These are phyloP conservation scores for Tagetes patula DNA, from an alignment of 129 eudicot species.

Conservation along the genomic window DNA sequence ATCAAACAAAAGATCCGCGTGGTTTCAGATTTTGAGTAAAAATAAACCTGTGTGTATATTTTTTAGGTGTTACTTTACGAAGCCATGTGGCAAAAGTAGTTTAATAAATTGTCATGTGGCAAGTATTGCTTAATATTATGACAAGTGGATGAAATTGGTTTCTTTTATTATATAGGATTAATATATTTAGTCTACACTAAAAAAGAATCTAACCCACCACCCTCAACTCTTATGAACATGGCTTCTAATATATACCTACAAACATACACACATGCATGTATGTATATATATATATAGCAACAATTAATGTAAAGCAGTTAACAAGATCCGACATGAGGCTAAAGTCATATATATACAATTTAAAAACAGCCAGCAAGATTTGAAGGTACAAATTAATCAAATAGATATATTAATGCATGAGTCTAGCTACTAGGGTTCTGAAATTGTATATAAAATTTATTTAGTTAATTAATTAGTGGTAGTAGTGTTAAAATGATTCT, in stretches of 20 bases:
- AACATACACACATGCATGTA: slow-evolving; percentile 4
- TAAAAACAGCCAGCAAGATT: slow-evolving; percentile 33
- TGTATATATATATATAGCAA: slow-evolving; percentile 31
- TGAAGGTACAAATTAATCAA: slow-evolving; percentile 6
- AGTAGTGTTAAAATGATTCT: slow-evolving; percentile 54
- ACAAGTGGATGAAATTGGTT: too few relatives aligned
- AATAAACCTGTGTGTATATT: too few relatives aligned
- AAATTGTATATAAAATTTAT: slow-evolving; percentile 30
- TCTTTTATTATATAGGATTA: too few relatives aligned
- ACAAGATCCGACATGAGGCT: slow-evolving; percentile 81
- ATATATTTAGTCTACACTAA: slow-evolving; percentile 18
- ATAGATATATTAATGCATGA: background rate
- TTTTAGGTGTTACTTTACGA: too few relatives aligned
- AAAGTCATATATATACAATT: slow-evolving; percentile 48
- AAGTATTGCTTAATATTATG: too few relatives aligned
- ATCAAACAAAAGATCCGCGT: too few relatives aligned
- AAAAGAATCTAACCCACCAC: slow-evolving; percentile 49
- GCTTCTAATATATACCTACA: slow-evolving; percentile 28
- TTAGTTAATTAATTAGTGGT: slow-evolving; percentile 26
- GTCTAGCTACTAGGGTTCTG: slow-evolving; percentile 71
- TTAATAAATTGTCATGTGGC: too few relatives aligned
- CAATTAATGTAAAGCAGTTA: slow-evolving; percentile 61
- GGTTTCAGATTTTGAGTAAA: too few relatives aligned
- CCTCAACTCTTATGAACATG: slow-evolving; percentile 37
- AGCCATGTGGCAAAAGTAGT: too few relatives aligned